Evolutionary conservation across 257 asterid genomes (phyloP).

Genomic region (Ballota nigra): DNA sequence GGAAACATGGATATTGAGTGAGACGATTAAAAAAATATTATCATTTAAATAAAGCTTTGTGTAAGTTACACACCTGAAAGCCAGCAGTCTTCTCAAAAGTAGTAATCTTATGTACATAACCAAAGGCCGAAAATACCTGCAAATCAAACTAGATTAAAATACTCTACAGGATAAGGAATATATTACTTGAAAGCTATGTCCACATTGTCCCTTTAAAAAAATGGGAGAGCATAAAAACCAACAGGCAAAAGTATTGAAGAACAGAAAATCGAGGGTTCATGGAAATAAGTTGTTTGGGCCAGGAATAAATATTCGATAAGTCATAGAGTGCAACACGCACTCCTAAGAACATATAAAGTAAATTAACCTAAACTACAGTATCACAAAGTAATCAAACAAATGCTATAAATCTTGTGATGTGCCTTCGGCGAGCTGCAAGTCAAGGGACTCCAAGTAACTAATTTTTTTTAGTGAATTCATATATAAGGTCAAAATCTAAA

Average conservation of each 20-base stretch:
- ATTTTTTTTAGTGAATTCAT: not conserved
- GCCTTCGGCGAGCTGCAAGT: constrained; percentile 16
- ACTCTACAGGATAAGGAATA: constrained; percentile 16
- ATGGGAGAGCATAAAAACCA: not conserved
- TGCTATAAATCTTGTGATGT: not conserved
- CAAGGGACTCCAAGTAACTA: constrained; percentile 3
- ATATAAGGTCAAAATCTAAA: not conserved
- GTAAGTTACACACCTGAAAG: constrained; percentile 60
- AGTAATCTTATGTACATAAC: constrained; percentile 87
- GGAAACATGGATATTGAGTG: not conserved
- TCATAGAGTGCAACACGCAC: not conserved
- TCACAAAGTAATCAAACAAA: constrained; percentile 14
- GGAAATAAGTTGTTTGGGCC: not conserved
- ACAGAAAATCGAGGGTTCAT: not conserved
- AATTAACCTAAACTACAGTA: not conserved
- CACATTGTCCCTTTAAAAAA: constrained; percentile 5
- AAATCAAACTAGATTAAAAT: constrained; percentile 20
- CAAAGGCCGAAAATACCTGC: constrained; percentile 93
- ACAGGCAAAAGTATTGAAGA: not conserved
- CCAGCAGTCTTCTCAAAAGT: constrained; percentile 99
- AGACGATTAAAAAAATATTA: not conserved
- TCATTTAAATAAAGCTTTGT: not conserved
- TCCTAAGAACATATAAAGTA: not conserved
- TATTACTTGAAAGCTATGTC: not conserved
- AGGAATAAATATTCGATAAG: not conserved